Evolutionary conservation across 163 green algal species (phyloP).

Genomic region (Prototheca cutis): DNA sequence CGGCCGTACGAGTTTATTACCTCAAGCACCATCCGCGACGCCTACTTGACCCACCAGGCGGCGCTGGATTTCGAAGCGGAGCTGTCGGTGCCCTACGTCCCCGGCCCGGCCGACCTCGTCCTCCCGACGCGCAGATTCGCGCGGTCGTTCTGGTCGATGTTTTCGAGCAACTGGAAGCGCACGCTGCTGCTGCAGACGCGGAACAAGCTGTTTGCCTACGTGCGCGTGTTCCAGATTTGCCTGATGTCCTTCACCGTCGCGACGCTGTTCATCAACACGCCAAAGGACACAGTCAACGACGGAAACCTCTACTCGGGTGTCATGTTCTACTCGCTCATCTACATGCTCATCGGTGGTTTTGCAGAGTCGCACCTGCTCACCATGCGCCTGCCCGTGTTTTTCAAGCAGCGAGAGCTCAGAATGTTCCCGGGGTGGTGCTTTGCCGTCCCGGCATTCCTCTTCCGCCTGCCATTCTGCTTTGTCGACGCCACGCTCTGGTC

Average conservation of each 20-base stretch:
- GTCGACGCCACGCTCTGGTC: constrained; percentile 45
- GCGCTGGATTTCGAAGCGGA: background rate
- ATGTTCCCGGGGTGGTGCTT: constrained; percentile 39
- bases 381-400: constrained; percentile 50
- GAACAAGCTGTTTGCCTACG: constrained; percentile 26
- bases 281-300: constrained; percentile 13
- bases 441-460: constrained; percentile 38
- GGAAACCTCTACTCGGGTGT: constrained; percentile 30
- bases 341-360: constrained; percentile 32
- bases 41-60: background rate
- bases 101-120: background rate
- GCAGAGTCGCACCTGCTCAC: constrained; percentile 24
- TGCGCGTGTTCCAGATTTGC: constrained; percentile 31
- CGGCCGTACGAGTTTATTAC: constrained; percentile 1
- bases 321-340: constrained; percentile 48
- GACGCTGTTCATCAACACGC: constrained; percentile 43
- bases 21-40: background rate
- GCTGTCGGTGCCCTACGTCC: constrained; percentile 3
- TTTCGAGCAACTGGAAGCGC: background rate
- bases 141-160: background rate
- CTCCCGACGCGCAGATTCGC: constrained; percentile 12
- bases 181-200: constrained; percentile 14
- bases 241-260: constrained; percentile 41
- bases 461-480: constrained; percentile 48
- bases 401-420: constrained; percentile 46